phyloP scores from a whole-genome alignment of 2,329 filamentous ascomycete genomes.

The Colletotrichum tropicale region DNA sequence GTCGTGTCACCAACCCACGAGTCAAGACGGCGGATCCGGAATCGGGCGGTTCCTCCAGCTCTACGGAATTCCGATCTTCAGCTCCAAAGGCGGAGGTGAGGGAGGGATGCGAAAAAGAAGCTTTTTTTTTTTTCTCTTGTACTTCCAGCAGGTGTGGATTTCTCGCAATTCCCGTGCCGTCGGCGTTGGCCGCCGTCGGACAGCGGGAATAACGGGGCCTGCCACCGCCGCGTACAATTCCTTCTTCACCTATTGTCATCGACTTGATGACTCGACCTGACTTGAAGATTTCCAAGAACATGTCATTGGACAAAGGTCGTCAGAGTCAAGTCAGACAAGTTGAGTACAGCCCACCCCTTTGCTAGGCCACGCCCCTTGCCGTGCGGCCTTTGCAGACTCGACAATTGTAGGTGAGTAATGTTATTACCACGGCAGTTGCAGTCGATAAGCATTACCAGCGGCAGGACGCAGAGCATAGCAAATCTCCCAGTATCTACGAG shows the following conservation, averaged over 20 bases:
- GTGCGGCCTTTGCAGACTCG: neutral
- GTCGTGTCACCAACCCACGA: neutral
- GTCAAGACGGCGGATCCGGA: slow-evolving; percentile 19
- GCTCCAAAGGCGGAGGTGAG: neutral
- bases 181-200: neutral
- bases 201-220: neutral
- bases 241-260: neutral
- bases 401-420: neutral
- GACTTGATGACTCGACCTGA: neutral
- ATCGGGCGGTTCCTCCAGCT: neutral
- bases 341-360: neutral
- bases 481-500: slow-evolving; percentile 7
- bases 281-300: neutral
- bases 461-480: neutral
- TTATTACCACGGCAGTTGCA: neutral
- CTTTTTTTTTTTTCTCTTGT: neutral
- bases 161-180: neutral
- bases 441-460: neutral
- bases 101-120: neutral
- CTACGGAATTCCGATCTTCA: neutral
- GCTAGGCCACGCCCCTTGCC: neutral
- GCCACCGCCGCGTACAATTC: neutral
- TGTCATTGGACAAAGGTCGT: neutral
- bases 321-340: slow-evolving; percentile 2
- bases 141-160: neutral